phyloP scores from a whole-genome alignment of 106 monocot genomes.

The Dactylorhiza incarnata region DNA sequence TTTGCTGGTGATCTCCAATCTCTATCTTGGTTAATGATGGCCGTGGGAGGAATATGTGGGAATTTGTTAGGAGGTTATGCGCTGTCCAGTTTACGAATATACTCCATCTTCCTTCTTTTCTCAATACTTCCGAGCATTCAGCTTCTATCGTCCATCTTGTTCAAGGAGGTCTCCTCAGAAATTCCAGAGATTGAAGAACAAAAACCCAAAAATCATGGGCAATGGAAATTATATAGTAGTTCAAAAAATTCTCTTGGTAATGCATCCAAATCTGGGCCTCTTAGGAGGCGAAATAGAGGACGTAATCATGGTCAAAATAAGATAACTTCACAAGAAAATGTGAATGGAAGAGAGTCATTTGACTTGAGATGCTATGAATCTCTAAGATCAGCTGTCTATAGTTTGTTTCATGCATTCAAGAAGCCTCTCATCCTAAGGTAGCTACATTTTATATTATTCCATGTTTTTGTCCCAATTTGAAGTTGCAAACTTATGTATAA shows the following conservation, averaged over 20 bases:
- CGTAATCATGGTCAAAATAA: conserved; percentile 18
- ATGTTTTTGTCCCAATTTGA: conserved; percentile 1
- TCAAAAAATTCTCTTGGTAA: conserved; percentile 6
- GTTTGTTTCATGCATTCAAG: conserved; percentile 44
- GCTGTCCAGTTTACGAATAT: conserved; percentile 36
- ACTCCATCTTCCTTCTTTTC: conserved; percentile 60
- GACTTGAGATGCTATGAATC: conserved; percentile 24
- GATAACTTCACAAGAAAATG: conserved; percentile 4
- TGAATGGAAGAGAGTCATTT: conserved; percentile 12
- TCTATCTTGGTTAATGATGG: conserved; percentile 76
- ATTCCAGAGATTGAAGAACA: conserved; percentile 3
- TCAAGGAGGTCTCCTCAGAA: conserved; percentile 34
- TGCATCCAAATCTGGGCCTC: conserved; percentile 12
- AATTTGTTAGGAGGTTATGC: conserved; percentile 73
- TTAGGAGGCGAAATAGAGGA: conserved; percentile 26
- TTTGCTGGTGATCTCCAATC: conserved; percentile 82
- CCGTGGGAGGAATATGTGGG: conserved; percentile 75
- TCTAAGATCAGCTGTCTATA: conserved; percentile 34
- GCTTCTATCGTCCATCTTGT: conserved; percentile 50
- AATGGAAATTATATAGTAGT: conserved; percentile 6
- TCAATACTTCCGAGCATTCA: conserved; percentile 57
- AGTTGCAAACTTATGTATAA: neutral
- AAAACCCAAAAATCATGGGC: conserved; percentile 6
- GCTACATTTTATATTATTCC: neutral
- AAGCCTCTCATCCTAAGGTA: conserved; percentile 69